Percentiles rank a stretch among this genome's conserved stretches.
These are phyloP conservation scores for Ulmus americana DNA, from an alignment of 331 rosid genomes.

Conservation along the genomic window DNA sequence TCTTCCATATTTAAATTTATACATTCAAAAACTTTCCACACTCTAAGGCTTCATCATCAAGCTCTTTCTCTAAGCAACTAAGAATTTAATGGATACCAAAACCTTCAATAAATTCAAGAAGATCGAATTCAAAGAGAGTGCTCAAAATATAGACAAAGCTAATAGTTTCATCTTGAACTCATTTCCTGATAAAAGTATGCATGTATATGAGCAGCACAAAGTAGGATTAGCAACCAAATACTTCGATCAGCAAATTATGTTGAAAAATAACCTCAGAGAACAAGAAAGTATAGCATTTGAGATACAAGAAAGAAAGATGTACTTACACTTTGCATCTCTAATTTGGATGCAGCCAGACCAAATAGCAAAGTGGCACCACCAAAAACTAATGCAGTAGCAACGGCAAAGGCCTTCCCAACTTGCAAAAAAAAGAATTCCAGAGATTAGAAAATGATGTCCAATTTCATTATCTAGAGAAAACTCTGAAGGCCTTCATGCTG, in stretches of 20 bases:
- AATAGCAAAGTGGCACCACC: constrained; percentile 67
- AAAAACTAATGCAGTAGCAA: constrained; percentile 65
- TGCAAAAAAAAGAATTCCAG: constrained; percentile 14
- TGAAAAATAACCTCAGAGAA: not conserved
- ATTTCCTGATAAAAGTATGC: not conserved
- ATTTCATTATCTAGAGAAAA: not conserved
- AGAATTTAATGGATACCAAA: not conserved
- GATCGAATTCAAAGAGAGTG: not conserved
- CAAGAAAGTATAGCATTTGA: constrained; percentile 3
- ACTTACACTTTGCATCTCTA: constrained; percentile 62
- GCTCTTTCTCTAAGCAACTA: not conserved
- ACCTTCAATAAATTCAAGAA: not conserved
- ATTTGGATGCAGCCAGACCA: constrained; percentile 56
- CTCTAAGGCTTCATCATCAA: not conserved
- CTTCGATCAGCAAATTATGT: not conserved
- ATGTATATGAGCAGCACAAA: not conserved
- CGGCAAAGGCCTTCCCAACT: constrained; percentile 83
- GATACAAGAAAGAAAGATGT: constrained; percentile 6
- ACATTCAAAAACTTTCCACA: not conserved
- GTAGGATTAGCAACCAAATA: not conserved
- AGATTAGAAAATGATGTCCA: constrained; percentile 17
- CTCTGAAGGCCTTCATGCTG: not conserved
- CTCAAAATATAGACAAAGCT: not conserved
- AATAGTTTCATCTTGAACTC: not conserved
- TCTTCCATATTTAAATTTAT: not conserved